A percentile compares a stretch with the other conserved stretches of the same genome.
Evolutionary conservation across 1,284 basidiomycete species (phyloP).

Genomic region (Ustilago cynodontis): DNA sequence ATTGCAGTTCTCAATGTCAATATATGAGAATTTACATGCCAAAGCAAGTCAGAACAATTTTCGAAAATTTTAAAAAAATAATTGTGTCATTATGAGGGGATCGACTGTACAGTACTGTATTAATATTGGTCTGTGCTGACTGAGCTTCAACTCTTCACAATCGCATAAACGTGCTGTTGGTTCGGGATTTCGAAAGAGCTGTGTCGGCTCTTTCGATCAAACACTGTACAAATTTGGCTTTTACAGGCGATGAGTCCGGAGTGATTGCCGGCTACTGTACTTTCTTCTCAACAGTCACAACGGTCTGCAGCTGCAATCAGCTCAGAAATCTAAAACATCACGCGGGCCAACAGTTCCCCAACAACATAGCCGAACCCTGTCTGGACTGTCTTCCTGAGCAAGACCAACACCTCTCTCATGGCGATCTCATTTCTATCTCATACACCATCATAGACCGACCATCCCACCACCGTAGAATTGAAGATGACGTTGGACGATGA

Average conservation of each 20-base stretch:
- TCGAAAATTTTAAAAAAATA: too few relatives aligned
- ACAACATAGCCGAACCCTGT: slow-evolving; percentile 1
- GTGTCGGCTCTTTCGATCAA: neutral
- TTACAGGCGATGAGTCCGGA: neutral
- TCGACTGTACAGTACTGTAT: too few relatives aligned
- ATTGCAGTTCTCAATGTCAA: too few relatives aligned
- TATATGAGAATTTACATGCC: too few relatives aligned
- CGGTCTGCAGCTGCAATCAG: neutral
- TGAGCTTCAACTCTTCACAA: neutral
- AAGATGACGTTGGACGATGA: slow-evolving; percentile 56
- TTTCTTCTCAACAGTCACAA: slow-evolving; percentile 5
- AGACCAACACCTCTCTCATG: neutral
- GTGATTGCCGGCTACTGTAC: slow-evolving; percentile 7
- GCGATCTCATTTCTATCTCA: neutral
- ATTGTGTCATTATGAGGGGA: too few relatives aligned
- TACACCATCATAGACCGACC: neutral
- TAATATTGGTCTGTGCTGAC: slow-evolving; percentile 16
- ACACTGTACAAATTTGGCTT: neutral
- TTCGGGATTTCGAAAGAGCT: neutral
- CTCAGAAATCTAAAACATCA: neutral
- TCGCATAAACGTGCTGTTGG: neutral
- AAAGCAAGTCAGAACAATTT: too few relatives aligned
- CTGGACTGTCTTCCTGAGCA: neutral
- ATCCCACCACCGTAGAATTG: neutral
- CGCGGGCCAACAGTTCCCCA: neutral